Base-by-base conservation (phyloP, 1,139 yeast species). In the Pichia terricola region DNA sequence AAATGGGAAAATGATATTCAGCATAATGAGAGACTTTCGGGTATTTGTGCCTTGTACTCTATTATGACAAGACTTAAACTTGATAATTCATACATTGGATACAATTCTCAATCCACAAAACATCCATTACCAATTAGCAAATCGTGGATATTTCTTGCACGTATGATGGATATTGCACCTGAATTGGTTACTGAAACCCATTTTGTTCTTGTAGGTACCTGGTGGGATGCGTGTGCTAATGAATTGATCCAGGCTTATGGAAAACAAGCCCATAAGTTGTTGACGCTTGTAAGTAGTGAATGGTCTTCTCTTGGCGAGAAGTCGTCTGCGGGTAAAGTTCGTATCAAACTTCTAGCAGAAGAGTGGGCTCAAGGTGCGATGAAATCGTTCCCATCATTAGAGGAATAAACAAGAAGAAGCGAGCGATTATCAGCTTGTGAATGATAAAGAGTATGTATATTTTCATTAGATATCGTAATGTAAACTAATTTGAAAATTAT, bases 191-290 rank as follows among this genome's bases (percentile, higher is more conserved):
- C 77, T 0, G 81, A 87, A 52, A 75, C 83, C 0, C 95, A 88
- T 58, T 89, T 73, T 58, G 70, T 80, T 0, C 74, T 84, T 2
- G 72, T 81, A 6, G 80, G 88, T 2, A 76, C 84, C 37, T 89
- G 96, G 96, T 87, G 96, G 95, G 98, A 94, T 52, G 79, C 89
- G 5, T 72, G 83, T 38, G 91, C 86, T 1, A 53, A 54, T 11
- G 68, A 75, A 39, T 76, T 91, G 46, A 47, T 70, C 7, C 57
- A 60, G 10, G 70, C 70, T 0, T 94, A 79, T 60, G 88, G 89
- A 1, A 62, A 54, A 5, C 98, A 91, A 63, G 94, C 78, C 3
- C 47, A 44, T 4, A 91, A 94, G 58, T 50, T 89, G 34, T 56
- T 89, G 47, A 54, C 52, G 7, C 53, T 74, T 5, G 56, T 71